phyloP scores from a whole-genome alignment of 305 asterid genomes.

The Fraxinus xanthoxyloides region DNA sequence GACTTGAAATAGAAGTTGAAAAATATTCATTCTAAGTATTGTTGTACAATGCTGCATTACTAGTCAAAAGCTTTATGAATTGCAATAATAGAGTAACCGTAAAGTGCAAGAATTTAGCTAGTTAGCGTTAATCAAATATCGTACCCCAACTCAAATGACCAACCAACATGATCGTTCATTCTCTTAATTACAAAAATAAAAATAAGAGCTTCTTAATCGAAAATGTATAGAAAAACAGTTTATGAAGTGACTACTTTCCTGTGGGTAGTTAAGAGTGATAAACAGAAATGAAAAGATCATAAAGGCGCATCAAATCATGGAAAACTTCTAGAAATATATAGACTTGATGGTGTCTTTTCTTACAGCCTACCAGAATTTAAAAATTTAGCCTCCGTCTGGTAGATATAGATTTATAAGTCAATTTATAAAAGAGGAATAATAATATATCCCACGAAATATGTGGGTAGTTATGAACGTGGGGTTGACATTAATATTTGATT shows the following conservation, averaged over 20 bases:
- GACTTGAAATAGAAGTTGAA: conserved; percentile 21
- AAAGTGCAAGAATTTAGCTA: background rate
- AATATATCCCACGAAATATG: background rate
- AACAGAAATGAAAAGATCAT: background rate
- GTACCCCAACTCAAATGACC: background rate
- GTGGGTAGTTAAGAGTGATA: background rate
- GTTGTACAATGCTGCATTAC: conserved; percentile 1
- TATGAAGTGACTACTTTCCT: background rate
- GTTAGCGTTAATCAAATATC: background rate
- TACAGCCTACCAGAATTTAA: background rate
- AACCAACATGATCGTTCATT: background rate
- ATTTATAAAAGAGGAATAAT: background rate
- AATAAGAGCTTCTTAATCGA: background rate
- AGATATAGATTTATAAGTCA: background rate
- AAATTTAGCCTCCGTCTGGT: background rate
- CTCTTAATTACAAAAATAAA: background rate
- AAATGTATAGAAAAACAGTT: background rate
- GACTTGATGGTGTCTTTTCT: background rate
- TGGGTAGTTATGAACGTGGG: background rate
- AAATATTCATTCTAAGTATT: conserved; percentile 17
- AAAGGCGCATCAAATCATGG: background rate
- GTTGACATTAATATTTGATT: background rate
- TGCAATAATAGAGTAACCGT: background rate
- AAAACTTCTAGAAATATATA: background rate
- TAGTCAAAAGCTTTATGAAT: background rate